Percentiles rank a stretch among this genome's conserved stretches.
Conservation (phyloP, 148 eudicot genomes). For the Rhododendron molle region DNA sequence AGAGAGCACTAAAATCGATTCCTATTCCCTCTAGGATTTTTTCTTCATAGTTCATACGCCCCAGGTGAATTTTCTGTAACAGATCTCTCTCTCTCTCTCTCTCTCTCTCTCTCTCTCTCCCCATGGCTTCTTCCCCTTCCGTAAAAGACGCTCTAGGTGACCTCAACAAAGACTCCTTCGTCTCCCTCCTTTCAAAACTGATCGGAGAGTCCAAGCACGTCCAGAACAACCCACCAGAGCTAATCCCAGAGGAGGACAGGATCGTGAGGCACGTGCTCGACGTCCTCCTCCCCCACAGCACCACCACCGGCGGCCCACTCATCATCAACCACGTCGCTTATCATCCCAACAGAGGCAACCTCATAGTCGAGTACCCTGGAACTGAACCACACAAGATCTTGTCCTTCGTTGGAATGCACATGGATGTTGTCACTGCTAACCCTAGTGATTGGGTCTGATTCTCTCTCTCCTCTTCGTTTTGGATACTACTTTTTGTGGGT, state of each 20-base stretch:
- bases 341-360: constrained; percentile 69
- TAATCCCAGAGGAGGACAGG: constrained; percentile 89
- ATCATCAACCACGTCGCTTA: constrained; percentile 68
- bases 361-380: constrained; percentile 93
- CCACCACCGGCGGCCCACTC: constrained; percentile 69
- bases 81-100: neutral
- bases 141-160: constrained; percentile 50
- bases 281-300: constrained; percentile 60
- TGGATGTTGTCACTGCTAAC: constrained; percentile 97
- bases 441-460: constrained; percentile 73
- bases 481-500: neutral
- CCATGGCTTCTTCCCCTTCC: constrained; percentile 22
- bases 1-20: no score
- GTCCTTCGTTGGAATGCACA: constrained; percentile 96
- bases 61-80: neutral
- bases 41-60: no score
- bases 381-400: constrained; percentile 51
- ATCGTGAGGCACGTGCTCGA: constrained; percentile 70
- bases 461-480: neutral
- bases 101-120: neutral
- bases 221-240: constrained; percentile 96
- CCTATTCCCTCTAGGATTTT: no score
- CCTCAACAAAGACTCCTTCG: constrained; percentile 61
- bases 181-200: constrained; percentile 58
- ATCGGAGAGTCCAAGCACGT: constrained; percentile 83